Base-by-base conservation (phyloP, 257 asterid species). In the Coffea canephora region DNA sequence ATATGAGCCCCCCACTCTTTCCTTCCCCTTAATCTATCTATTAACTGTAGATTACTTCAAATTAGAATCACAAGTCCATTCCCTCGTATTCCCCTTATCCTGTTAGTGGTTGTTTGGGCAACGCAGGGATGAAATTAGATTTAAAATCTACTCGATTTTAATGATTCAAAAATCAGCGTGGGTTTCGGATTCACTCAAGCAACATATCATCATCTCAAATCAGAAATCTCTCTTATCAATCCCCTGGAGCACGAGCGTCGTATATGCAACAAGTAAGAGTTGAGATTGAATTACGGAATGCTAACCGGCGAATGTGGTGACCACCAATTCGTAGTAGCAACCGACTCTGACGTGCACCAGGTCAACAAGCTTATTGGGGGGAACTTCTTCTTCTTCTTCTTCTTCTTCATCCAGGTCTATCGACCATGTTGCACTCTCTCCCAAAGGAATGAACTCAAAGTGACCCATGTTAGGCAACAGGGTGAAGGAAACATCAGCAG, bases 261-360 rank as follows among this genome's bases (percentile, higher is more conserved):
- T 39, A 39, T 39, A 2, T 39, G 43, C 43, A 39, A 39, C 43
- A 39, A 39, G 43, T 39, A 39, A 39, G 43, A 39, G 43, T 39
- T 39, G 43, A 39, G 43, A 39, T 39, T 39, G 43, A 39, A 39
- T 39, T 39, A 39, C 43, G 5, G 43, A 46, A 46, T 46, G 8
- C 86, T 86, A 64, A 91, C 97, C 96, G 27, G 97, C 87, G 77
- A 90, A 92, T 59, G 97, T 92, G 11, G 97, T 90, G 69, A 92
- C 91, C 25, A 92, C 93, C 83, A 90, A 86, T 80, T 92, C 96
- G 64, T 92, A 91, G 85, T 89, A 90, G 75, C 84, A 82, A 11
- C 94, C 94, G 8, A 89, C 78, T 81, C 80, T 86, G 6, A 92
- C 93, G 59, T 92, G 83, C 73, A 85, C 93, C 74, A 92, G 89